Percentiles rank a stretch among this genome's conserved stretches.
Conservation (phyloP, 2,329 filamentous ascomycete species). For the Fusarium brachygibbosum region DNA sequence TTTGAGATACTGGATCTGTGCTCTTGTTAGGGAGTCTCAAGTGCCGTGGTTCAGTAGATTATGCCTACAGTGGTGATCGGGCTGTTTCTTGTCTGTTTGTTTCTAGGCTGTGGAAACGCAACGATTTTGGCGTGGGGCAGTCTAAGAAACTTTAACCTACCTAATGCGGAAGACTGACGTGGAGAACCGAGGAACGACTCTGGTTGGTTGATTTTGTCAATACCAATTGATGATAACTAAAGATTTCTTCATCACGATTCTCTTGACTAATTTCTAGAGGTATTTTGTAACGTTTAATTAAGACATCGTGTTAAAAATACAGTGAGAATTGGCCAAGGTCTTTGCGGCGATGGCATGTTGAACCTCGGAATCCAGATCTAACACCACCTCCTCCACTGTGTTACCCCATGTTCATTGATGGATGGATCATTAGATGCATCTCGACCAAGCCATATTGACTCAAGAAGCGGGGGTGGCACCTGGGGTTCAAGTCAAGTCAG, state of each 20-base stretch:
- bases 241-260: not conserved
- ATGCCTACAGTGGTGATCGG: conserved; percentile 13
- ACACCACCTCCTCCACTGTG: conserved; percentile 22
- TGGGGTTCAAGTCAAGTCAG: conserved; percentile 13
- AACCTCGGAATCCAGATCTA: conserved; percentile 18
- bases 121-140: conserved; percentile 34
- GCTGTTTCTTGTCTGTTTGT: conserved; percentile 16
- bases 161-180: conserved; percentile 19
- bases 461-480: conserved; percentile 38
- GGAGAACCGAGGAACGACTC: conserved; percentile 15
- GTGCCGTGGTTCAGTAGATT: conserved; percentile 13
- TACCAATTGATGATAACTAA: not conserved
- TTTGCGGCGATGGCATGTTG: not conserved
- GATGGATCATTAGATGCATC: conserved; percentile 14
- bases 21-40: conserved; percentile 20
- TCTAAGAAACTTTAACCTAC: conserved; percentile 16
- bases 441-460: conserved; percentile 20
- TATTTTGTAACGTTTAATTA: not conserved
- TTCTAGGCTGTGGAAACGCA: conserved; percentile 12
- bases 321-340: not conserved
- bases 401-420: conserved; percentile 27
- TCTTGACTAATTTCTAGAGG: not conserved
- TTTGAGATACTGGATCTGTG: conserved; percentile 7
- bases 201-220: conserved; percentile 21
- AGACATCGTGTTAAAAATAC: not conserved